These are phyloP conservation scores for Lepraria neglecta DNA, from an alignment of 495 filamentous ascomycete species.

Conservation along the genomic window DNA sequence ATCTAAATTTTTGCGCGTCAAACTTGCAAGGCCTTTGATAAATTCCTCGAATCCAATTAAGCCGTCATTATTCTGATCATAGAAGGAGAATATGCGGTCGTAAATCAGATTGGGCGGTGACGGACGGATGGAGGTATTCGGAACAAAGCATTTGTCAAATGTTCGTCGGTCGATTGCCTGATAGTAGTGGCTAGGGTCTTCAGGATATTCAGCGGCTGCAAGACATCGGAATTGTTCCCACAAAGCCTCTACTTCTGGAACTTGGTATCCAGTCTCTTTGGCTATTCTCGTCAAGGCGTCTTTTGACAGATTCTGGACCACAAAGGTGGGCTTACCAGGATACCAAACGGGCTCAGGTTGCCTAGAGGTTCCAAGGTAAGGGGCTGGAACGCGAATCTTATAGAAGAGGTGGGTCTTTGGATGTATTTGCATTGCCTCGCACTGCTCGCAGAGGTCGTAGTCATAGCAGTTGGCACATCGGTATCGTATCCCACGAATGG, in stretches of 20 bases:
- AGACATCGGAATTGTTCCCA: constrained; percentile 96
- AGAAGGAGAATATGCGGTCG: constrained; percentile 94
- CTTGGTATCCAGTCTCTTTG: constrained; percentile 69
- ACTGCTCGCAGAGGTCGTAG: constrained; percentile 84
- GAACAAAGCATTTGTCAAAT: constrained; percentile 85
- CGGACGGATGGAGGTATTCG: constrained; percentile 66
- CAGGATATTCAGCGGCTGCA: constrained; percentile 76
- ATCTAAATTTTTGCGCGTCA: constrained; percentile 60
- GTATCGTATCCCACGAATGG: constrained; percentile 87
- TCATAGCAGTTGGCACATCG: constrained; percentile 88
- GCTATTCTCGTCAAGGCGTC: constrained; percentile 58
- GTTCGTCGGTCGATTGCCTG: constrained; percentile 85
- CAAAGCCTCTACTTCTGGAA: constrained; percentile 77
- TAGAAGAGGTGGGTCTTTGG: constrained; percentile 93
- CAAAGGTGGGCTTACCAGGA: constrained; percentile 71
- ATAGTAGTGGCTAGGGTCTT: constrained; percentile 67
- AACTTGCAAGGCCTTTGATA: constrained; percentile 70
- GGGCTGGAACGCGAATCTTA: constrained; percentile 74
- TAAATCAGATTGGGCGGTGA: constrained; percentile 83
- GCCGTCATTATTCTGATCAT: constrained; percentile 81
- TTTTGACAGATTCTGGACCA: constrained; percentile 57
- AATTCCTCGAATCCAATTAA: constrained; percentile 95
- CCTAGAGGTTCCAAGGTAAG: constrained; percentile 57
- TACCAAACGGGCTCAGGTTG: constrained; percentile 80
- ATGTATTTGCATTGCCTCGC: constrained; percentile 78